Percentiles rank a stretch among this genome's conserved stretches.
These are phyloP conservation scores for Neurospora cerealis DNA, from an alignment of 495 filamentous ascomycete species.

Conservation along the genomic window DNA sequence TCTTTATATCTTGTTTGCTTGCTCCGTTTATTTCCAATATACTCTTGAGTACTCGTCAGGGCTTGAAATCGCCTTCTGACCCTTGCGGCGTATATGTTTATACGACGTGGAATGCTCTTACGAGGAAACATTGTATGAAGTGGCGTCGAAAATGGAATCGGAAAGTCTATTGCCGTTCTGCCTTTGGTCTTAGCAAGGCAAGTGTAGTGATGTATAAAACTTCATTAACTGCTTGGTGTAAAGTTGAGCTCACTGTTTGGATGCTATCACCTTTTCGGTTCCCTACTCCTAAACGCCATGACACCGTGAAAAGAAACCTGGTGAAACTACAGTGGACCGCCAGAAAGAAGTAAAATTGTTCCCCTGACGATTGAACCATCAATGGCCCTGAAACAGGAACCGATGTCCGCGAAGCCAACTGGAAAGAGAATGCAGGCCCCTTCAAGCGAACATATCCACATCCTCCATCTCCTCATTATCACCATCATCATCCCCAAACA, in stretches of 20 bases:
- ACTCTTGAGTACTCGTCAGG: too few relatives aligned
- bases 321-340: not conserved
- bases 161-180: not conserved
- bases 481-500: slow-evolving; percentile 20
- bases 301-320: not conserved
- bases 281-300: not conserved
- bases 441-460: slow-evolving; percentile 7
- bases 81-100: too few relatives aligned
- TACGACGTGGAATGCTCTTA: not conserved
- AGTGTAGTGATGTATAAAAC: not conserved
- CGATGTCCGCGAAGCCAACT: not conserved
- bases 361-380: not conserved
- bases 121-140: not conserved
- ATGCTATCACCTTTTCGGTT: not conserved
- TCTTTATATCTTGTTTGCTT: not conserved
- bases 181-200: too few relatives aligned
- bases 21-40: not conserved
- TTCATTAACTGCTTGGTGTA: not conserved
- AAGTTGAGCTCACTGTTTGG: not conserved
- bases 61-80: too few relatives aligned
- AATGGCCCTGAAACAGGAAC: not conserved
- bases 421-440: not conserved
- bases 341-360: not conserved
- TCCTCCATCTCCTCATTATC: slow-evolving; percentile 41
- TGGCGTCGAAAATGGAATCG: not conserved